phyloP scores from a whole-genome alignment of 768 basidiomycete species.

The Boletus pseudopeckii region DNA sequence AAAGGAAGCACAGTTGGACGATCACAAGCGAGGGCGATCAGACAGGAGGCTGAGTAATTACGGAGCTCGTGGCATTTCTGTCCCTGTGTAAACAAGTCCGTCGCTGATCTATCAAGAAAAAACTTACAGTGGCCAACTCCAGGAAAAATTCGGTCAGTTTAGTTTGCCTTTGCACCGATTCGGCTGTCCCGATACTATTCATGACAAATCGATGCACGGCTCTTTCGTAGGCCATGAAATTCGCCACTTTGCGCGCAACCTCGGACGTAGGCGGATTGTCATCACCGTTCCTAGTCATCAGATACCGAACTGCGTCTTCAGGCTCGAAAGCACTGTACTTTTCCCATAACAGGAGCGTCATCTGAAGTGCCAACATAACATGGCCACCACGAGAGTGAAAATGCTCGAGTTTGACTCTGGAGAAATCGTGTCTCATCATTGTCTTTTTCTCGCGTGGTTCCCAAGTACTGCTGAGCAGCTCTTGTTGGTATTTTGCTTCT shows the following conservation, averaged over 20 bases:
- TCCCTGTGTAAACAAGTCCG: background rate
- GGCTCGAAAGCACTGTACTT: slow-evolving; percentile 41
- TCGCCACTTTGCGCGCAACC: slow-evolving; percentile 25
- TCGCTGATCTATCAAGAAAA: background rate
- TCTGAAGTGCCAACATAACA: slow-evolving; percentile 44
- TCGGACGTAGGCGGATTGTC: slow-evolving; percentile 26
- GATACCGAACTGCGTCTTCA: slow-evolving; percentile 40
- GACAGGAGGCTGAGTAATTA: slow-evolving; percentile 43
- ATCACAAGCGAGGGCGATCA: slow-evolving; percentile 42
- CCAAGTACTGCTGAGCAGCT: slow-evolving; percentile 22
- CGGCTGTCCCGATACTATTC: slow-evolving; percentile 31
- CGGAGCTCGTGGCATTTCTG: slow-evolving; percentile 45
- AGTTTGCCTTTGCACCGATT: slow-evolving; percentile 18
- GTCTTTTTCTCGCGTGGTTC: slow-evolving; percentile 27
- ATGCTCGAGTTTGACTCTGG: slow-evolving; percentile 27
- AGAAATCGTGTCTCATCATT: slow-evolving; percentile 28
- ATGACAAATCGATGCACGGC: slow-evolving; percentile 42
- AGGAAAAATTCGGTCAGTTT: slow-evolving; percentile 42
- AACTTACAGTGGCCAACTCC: slow-evolving; percentile 41
- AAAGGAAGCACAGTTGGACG: slow-evolving; percentile 36
- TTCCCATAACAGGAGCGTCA: slow-evolving; percentile 39
- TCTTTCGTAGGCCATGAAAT: slow-evolving; percentile 35
- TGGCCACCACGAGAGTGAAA: slow-evolving; percentile 38
- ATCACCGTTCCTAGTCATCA: slow-evolving; percentile 34
- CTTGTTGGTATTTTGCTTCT: slow-evolving; percentile 15